A percentile compares a stretch with the other conserved stretches of the same genome.
Conservation (phyloP, 2,329 filamentous ascomycete species). For the Aspergillus proliferans region DNA sequence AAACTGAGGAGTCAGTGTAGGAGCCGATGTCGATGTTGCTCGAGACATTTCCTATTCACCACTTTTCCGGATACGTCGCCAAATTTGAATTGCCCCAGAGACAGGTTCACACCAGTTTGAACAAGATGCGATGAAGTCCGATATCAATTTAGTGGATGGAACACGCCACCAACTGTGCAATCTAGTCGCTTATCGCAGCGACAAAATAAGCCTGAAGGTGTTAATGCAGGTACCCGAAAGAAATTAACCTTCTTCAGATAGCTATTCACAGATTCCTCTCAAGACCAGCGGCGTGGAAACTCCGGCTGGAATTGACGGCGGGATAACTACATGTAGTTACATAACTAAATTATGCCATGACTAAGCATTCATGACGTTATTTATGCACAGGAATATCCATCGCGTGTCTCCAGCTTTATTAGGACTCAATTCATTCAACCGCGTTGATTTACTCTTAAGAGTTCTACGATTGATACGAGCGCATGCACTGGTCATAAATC, state of each 20-base stretch:
- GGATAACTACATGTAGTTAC: neutral
- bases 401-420: neutral
- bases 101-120: constrained; percentile 40
- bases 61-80: constrained; percentile 16
- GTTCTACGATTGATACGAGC: neutral
- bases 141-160: no score
- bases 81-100: constrained; percentile 14
- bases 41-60: constrained; percentile 33
- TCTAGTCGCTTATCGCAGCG: no score
- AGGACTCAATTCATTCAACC: neutral
- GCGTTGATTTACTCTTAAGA: neutral
- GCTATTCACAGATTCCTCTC: neutral
- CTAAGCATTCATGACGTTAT: neutral
- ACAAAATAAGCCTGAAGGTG: no score
- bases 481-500: constrained; percentile 1
- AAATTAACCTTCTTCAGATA: neutral
- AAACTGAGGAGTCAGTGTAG: constrained; percentile 63
- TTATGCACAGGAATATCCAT: neutral
- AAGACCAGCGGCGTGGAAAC: neutral
- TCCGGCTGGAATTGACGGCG: neutral
- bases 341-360: neutral
- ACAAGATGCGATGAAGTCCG: neutral
- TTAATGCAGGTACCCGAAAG: no score
- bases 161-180: no score
- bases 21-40: constrained; percentile 36